Conservation (phyloP, 1,139 yeast species). For the Chernovozyma aurita region DNA sequence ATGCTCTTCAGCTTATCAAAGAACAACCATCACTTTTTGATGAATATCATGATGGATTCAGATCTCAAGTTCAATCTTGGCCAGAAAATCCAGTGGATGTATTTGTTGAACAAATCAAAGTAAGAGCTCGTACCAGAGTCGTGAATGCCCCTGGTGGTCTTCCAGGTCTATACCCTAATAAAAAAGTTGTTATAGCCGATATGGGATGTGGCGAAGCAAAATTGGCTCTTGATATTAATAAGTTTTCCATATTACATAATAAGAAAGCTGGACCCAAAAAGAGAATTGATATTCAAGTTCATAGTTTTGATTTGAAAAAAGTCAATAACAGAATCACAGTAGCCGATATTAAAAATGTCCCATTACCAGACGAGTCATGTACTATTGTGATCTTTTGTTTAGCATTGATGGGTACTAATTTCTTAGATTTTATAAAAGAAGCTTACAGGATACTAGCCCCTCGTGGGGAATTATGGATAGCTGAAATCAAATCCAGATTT, state of each 20-base stretch:
- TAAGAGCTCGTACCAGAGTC: slow-evolving; percentile 53
- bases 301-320: slow-evolving; percentile 86
- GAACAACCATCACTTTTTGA: slow-evolving; percentile 87
- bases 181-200: slow-evolving; percentile 77
- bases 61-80: slow-evolving; percentile 94
- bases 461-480: slow-evolving; percentile 93
- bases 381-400: slow-evolving; percentile 86
- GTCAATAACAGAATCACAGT: slow-evolving; percentile 87
- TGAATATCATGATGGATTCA: slow-evolving; percentile 92
- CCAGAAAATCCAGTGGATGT: slow-evolving; percentile 96
- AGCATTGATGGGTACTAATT: slow-evolving; percentile 96
- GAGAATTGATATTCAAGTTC: slow-evolving; percentile 55
- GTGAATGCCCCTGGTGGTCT: slow-evolving; percentile 94
- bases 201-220: slow-evolving; percentile 99
- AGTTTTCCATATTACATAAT: slow-evolving; percentile 30
- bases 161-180: slow-evolving; percentile 53
- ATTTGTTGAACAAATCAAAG: slow-evolving; percentile 67
- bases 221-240: slow-evolving; percentile 61
- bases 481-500: slow-evolving; percentile 93
- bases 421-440: slow-evolving; percentile 84
- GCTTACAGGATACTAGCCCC: slow-evolving; percentile 86
- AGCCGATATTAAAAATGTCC: slow-evolving; percentile 90
- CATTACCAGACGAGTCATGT: slow-evolving; percentile 72
- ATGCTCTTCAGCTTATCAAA: slow-evolving; percentile 67
- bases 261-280: slow-evolving; percentile 31